Conservation (phyloP, 352 stramenopile genomes). For the Phytophthora foliorum region DNA sequence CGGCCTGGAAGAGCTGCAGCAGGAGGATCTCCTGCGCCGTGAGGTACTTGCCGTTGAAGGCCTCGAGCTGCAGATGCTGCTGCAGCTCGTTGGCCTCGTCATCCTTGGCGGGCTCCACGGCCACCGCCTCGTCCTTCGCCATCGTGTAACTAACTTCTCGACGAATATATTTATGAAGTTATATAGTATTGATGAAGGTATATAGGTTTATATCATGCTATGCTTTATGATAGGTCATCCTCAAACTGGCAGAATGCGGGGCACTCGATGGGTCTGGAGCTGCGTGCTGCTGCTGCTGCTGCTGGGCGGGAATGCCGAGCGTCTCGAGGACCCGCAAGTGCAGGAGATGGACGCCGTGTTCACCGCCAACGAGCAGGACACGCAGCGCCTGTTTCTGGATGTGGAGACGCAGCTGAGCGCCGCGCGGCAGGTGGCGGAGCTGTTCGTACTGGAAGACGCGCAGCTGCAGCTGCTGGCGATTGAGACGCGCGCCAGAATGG, state of each 20-base stretch:
- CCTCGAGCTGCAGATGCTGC: conserved; percentile 80
- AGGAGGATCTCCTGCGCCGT: conserved; percentile 84
- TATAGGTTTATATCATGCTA: background rate
- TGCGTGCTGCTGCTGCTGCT: conserved; percentile 20
- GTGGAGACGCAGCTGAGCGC: conserved; percentile 36
- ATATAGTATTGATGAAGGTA: background rate
- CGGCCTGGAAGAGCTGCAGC: conserved; percentile 68
- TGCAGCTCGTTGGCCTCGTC: conserved; percentile 72
- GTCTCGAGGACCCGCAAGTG: background rate
- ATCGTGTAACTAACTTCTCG: conserved; percentile 17
- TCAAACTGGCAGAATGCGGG: background rate
- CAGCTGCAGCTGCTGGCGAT: conserved; percentile 31
- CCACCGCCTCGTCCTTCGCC: conserved; percentile 35
- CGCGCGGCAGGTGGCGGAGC: conserved; percentile 20
- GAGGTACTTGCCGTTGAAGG: conserved; percentile 77
- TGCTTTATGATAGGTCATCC: background rate
- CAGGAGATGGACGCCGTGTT: conserved; percentile 8
- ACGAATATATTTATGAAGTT: background rate
- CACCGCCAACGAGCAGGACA: conserved; percentile 22
- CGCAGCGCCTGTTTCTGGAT: conserved; percentile 9
- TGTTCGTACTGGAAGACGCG: conserved; percentile 36
- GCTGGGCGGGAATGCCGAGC: background rate
- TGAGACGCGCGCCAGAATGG: conserved; percentile 34
- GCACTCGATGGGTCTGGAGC: background rate
- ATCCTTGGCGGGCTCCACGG: conserved; percentile 45